Evolutionary conservation across 805 yeast genomes (phyloP), one percentile per base, ranked within the genome.

Genomic region (Wickerhamiella occidentalis): DNA sequence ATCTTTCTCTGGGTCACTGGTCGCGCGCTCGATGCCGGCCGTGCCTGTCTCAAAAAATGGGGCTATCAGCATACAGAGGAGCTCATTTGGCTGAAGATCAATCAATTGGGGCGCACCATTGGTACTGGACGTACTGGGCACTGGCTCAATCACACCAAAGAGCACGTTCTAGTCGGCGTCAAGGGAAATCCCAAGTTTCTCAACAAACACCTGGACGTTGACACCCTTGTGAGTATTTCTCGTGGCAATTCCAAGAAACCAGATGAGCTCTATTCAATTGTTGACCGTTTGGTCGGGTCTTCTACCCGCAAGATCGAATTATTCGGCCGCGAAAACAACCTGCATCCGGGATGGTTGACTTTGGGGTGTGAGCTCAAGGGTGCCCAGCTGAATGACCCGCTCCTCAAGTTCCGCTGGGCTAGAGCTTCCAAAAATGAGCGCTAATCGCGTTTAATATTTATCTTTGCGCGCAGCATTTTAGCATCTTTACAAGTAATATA

Each of bases 121-220:
- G 87, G 94, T 52, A 90, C 97, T 0, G 97, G 97, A 1, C 69
- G 96, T 55, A 88, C 97, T 0, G 97, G 97, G 0, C 97, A 88
- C 63, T 88, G 97, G 97, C 70, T 88, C 48, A 88, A 88, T 61
- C 97, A 88, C 64, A 83, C 95, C 0, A 88, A 88, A 58, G 97
- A 88, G 63, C 96, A 88, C 62, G 68, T 86, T 40, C 65, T 88
- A 3, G 83, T 90, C 7, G 97, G 96, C 6, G 59, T 82, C 22
- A 88, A 88, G 59, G 96, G 96, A 0, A 61, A 76, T 37, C 87
- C 94, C 0, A 58, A 64, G 30, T 85, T 95, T 94, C 58, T 86
- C 23, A 76, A 75, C 50, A 67, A 71, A 48, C 71, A 75, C 26
- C 63, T 83, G 15, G 96, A 88, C 61, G 69, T 80, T 2, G 95